Conservation (phyloP, 2,329 filamentous ascomycete genomes). For the Alternaria infectoria region DNA sequence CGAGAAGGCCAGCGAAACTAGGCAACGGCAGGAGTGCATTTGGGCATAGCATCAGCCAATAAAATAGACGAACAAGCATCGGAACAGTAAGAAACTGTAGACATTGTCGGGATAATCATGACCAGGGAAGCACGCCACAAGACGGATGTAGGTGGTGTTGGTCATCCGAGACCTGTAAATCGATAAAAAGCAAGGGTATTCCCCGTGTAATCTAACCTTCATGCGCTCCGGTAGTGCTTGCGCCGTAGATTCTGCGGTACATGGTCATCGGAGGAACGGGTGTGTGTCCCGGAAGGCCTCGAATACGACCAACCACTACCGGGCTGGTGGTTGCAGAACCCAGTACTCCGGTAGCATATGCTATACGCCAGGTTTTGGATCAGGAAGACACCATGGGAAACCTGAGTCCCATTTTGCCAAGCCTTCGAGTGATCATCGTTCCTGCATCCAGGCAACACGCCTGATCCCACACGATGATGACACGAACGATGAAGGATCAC, state of each 20-base stretch:
- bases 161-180: background rate
- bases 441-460: conserved; percentile 6
- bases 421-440: background rate
- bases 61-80: background rate
- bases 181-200: background rate
- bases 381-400: background rate
- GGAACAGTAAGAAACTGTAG: background rate
- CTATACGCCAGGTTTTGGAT: background rate
- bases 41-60: background rate
- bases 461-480: background rate
- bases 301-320: conserved; percentile 13
- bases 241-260: conserved; percentile 12
- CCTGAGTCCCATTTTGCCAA: background rate
- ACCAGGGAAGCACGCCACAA: background rate
- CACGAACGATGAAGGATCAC: background rate
- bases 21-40: background rate
- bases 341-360: background rate
- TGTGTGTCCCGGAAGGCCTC: conserved; percentile 13
- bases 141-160: background rate
- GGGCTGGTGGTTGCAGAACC: conserved; percentile 9
- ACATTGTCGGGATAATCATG: background rate
- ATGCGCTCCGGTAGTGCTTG: conserved; percentile 19
- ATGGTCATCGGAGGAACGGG: conserved; percentile 16
- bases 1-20: background rate
- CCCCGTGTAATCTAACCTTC: conserved; percentile 9